Evolutionary conservation across 805 yeast species (phyloP).

Genomic region (Kodamaea laetipori): DNA sequence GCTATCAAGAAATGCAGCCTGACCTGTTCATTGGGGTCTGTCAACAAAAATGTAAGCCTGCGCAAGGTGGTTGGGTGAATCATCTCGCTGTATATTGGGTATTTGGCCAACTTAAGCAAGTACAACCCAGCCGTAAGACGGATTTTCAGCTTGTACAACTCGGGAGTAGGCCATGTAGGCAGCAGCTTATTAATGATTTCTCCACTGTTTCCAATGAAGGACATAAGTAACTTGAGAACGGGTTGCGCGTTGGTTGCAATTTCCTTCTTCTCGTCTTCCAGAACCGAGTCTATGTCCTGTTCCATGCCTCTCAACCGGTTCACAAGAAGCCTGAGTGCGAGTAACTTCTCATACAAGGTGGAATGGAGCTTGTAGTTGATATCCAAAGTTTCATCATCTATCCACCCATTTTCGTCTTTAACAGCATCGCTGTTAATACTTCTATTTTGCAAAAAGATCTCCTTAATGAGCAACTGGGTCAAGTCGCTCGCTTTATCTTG

Average conservation of each 20-base stretch:
- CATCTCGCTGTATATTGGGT: slow-evolving; percentile 51
- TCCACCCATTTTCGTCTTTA: slow-evolving; percentile 43
- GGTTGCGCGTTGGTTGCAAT: slow-evolving; percentile 55
- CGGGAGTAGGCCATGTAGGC: slow-evolving; percentile 61
- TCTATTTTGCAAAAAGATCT: slow-evolving; percentile 58
- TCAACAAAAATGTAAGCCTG: slow-evolving; percentile 58
- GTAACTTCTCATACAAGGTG: slow-evolving; percentile 49
- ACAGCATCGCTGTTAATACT: slow-evolving; percentile 16
- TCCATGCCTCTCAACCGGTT: slow-evolving; percentile 50
- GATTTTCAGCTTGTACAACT: slow-evolving; percentile 56
- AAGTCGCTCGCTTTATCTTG: slow-evolving; percentile 59
- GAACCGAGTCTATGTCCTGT: slow-evolving; percentile 3
- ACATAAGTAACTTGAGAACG: slow-evolving; percentile 63
- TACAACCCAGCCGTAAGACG: slow-evolving; percentile 68
- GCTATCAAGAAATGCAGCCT: slow-evolving; percentile 52
- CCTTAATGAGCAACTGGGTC: slow-evolving; percentile 60
- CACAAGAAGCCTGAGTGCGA: slow-evolving; percentile 56
- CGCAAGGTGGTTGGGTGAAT: slow-evolving; percentile 55
- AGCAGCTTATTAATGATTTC: slow-evolving; percentile 59
- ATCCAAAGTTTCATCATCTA: slow-evolving; percentile 46
- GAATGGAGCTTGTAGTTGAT: slow-evolving; percentile 28
- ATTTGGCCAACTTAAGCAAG: slow-evolving; percentile 63
- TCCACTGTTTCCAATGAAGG: slow-evolving; percentile 74
- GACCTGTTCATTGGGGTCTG: slow-evolving; percentile 64
- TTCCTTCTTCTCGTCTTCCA: slow-evolving; percentile 35